These are phyloP conservation scores for Volvariella surrecta DNA, from an alignment of 1,284 basidiomycete species.

Conservation along the genomic window DNA sequence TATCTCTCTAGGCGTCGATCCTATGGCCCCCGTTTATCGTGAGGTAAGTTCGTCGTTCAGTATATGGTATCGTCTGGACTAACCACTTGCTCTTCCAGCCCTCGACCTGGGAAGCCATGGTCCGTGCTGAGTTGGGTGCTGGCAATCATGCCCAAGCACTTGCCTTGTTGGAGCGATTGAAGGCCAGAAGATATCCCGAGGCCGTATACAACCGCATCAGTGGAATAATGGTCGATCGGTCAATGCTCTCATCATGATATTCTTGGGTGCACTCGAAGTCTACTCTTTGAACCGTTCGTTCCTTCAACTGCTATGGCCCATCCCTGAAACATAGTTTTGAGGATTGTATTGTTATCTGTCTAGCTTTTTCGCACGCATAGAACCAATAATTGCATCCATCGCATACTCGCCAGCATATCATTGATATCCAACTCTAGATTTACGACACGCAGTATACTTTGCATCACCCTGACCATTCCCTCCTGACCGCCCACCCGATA, in stretches of 20 bases:
- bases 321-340: too few relatives aligned
- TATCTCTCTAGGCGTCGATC: constrained; percentile 19
- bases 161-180: constrained; percentile 69
- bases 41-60: constrained; percentile 54
- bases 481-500: too few relatives aligned
- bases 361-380: too few relatives aligned
- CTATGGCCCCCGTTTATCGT: constrained; percentile 69
- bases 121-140: constrained; percentile 80
- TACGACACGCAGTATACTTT: too few relatives aligned
- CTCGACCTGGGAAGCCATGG: constrained; percentile 92
- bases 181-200: constrained; percentile 67
- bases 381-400: too few relatives aligned
- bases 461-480: too few relatives aligned
- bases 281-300: background rate
- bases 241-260: constrained; percentile 16
- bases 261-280: background rate
- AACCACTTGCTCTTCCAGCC: constrained; percentile 36
- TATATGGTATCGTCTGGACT: constrained; percentile 3
- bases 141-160: constrained; percentile 69
- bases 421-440: too few relatives aligned
- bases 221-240: constrained; percentile 53
- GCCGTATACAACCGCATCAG: constrained; percentile 62
- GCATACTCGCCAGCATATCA: too few relatives aligned
- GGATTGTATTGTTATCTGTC: too few relatives aligned
- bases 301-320: too few relatives aligned